Evolutionary conservation across 176 grass and related monocot species (phyloP).

Genomic region (Triticum timopheevii): DNA sequence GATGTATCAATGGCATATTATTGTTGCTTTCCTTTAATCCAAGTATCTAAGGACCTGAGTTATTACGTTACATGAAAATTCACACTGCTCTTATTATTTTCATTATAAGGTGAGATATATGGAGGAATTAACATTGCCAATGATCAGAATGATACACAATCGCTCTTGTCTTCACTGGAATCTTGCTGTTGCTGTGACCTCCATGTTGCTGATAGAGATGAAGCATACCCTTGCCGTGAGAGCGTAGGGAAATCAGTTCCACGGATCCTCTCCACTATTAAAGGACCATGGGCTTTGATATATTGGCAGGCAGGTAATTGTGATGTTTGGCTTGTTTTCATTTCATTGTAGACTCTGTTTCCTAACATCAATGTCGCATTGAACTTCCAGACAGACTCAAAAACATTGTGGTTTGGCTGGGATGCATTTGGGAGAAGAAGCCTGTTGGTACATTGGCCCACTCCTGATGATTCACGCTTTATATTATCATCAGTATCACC

Average conservation of each 20-base stretch:
- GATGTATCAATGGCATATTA: background rate
- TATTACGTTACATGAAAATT: slow-evolving; percentile 1
- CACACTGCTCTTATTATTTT: background rate
- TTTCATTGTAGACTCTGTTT: background rate
- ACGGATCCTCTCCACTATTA: slow-evolving; percentile 67
- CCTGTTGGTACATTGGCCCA: slow-evolving; percentile 88
- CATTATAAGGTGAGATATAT: slow-evolving; percentile 73
- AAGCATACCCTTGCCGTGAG: slow-evolving; percentile 33
- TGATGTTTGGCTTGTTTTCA: background rate
- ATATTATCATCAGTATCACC: slow-evolving; percentile 78
- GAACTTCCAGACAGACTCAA: slow-evolving; percentile 52
- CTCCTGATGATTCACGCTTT: slow-evolving; percentile 62
- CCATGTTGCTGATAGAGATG: slow-evolving; percentile 28
- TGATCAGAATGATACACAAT: slow-evolving; percentile 66
- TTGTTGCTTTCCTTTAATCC: background rate
- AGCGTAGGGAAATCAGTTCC: slow-evolving; percentile 42
- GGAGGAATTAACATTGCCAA: slow-evolving; percentile 60
- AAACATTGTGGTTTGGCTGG: slow-evolving; percentile 75
- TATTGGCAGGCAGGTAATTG: slow-evolving; percentile 88
- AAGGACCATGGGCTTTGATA: slow-evolving; percentile 90
- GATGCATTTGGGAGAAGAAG: slow-evolving; percentile 91
- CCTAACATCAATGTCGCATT: slow-evolving; percentile 14
- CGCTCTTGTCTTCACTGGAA: slow-evolving; percentile 71
- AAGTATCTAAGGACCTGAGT: background rate
- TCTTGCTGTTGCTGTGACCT: slow-evolving; percentile 48